These are phyloP conservation scores for Aureobasidium subglaciale DNA, from an alignment of 2,329 filamentous ascomycete genomes.

Conservation along the genomic window DNA sequence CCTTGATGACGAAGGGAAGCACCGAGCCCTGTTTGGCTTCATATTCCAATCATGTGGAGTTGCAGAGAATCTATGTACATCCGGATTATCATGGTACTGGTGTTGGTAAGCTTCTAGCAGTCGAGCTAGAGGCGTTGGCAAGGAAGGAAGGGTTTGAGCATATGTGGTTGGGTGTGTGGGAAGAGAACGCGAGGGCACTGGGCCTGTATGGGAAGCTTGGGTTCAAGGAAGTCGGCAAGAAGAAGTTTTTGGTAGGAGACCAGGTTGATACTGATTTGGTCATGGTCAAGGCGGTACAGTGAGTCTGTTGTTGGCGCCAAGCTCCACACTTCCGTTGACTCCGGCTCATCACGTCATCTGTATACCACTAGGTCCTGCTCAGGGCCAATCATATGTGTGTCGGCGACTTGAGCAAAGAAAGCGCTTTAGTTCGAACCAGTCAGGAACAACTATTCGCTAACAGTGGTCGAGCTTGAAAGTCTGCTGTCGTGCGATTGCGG, in stretches of 20 bases:
- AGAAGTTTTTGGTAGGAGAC: constrained; percentile 38
- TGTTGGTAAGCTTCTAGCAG: constrained; percentile 31
- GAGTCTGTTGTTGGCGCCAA: too few relatives aligned
- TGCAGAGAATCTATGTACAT: constrained; percentile 40
- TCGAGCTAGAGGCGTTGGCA: constrained; percentile 29
- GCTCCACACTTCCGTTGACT: not conserved
- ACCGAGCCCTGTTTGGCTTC: constrained; percentile 34
- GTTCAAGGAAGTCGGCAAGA: constrained; percentile 34
- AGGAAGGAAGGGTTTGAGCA: constrained; percentile 31
- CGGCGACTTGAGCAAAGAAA: not conserved
- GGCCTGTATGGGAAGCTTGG: constrained; percentile 37
- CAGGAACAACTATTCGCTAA: too few relatives aligned
- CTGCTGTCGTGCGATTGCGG: too few relatives aligned
- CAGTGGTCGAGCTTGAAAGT: too few relatives aligned
- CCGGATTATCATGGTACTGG: constrained; percentile 32
- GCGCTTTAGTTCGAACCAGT: not conserved
- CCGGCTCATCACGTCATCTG: not conserved
- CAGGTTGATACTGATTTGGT: constrained; percentile 40
- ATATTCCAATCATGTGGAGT: constrained; percentile 30
- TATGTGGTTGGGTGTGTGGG: constrained; percentile 45
- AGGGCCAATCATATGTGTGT: too few relatives aligned
- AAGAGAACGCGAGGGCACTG: constrained; percentile 37
- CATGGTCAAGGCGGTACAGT: too few relatives aligned
- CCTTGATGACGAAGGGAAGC: constrained; percentile 32
- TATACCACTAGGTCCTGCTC: not conserved